phyloP scores from a whole-genome alignment of 257 asterid genomes.

The Apocynum venetum region DNA sequence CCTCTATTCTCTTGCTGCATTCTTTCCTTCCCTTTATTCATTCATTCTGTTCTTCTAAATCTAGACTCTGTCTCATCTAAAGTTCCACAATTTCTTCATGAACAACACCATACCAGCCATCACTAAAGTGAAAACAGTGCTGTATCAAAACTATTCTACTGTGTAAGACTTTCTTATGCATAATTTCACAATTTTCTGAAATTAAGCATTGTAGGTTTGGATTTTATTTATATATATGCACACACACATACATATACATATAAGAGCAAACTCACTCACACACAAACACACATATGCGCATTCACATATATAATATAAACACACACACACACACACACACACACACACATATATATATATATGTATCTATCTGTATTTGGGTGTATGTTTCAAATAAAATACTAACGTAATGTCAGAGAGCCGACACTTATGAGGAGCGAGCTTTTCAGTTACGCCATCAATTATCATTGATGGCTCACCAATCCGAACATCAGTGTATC shows the following conservation, averaged over 20 bases:
- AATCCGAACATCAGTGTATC: constrained; percentile 66
- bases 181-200: background rate
- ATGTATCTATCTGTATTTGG: background rate
- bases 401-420: constrained; percentile 79
- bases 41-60: background rate
- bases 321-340: too few species aligned
- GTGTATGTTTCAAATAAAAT: background rate
- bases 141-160: background rate
- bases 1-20: background rate
- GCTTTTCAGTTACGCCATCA: constrained; percentile 39
- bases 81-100: background rate
- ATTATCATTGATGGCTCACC: constrained; percentile 47
- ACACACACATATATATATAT: background rate
- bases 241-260: too few species aligned
- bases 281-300: too few species aligned
- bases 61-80: background rate
- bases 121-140: background rate
- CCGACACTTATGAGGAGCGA: constrained; percentile 73
- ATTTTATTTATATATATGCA: background rate
- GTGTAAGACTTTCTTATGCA: background rate
- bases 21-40: background rate
- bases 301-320: too few species aligned
- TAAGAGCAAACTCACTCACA: too few species aligned
- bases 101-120: background rate
- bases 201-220: background rate